A percentile compares a stretch with the other conserved stretches of the same genome.
Evolutionary conservation across 1,139 yeast genomes (phyloP).

Genomic region (Candida anutae): DNA sequence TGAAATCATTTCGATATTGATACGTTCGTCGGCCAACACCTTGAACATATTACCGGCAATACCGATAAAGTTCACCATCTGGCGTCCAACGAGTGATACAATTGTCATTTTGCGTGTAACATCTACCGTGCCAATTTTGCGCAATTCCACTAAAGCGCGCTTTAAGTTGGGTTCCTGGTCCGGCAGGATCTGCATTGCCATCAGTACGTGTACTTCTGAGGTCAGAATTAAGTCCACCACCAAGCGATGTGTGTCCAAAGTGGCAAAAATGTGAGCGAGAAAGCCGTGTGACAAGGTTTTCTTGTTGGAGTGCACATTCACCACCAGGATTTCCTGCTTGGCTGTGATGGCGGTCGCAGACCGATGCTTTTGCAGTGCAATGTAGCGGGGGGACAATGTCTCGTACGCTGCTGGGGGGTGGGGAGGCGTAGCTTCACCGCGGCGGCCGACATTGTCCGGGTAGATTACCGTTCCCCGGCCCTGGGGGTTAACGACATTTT

Average conservation of each 20-base stretch:
- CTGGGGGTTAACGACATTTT: constrained; percentile 85
- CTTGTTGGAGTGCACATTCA: constrained; percentile 89
- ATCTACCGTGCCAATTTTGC: constrained; percentile 80
- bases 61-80: constrained; percentile 94
- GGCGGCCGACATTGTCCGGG: constrained; percentile 79
- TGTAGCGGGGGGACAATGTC: constrained; percentile 37
- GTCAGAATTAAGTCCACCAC: constrained; percentile 96
- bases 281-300: constrained; percentile 93
- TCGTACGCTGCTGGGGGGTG: constrained; percentile 84
- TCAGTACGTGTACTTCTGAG: constrained; percentile 94
- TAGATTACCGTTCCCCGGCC: constrained; percentile 91
- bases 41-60: constrained; percentile 97
- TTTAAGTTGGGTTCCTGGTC: constrained; percentile 56
- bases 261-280: constrained; percentile 81
- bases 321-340: constrained; percentile 83
- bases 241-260: constrained; percentile 73
- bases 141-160: constrained; percentile 69
- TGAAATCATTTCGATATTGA: constrained; percentile 94
- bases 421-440: constrained; percentile 87
- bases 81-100: constrained; percentile 89
- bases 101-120: constrained; percentile 83
- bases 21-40: constrained; percentile 83
- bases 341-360: constrained; percentile 97
- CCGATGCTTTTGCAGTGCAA: constrained; percentile 47
- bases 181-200: constrained; percentile 78